These are phyloP conservation scores for Trichopus zeylanicus DNA, from an alignment of 116 monocot genomes.

Conservation along the genomic window DNA sequence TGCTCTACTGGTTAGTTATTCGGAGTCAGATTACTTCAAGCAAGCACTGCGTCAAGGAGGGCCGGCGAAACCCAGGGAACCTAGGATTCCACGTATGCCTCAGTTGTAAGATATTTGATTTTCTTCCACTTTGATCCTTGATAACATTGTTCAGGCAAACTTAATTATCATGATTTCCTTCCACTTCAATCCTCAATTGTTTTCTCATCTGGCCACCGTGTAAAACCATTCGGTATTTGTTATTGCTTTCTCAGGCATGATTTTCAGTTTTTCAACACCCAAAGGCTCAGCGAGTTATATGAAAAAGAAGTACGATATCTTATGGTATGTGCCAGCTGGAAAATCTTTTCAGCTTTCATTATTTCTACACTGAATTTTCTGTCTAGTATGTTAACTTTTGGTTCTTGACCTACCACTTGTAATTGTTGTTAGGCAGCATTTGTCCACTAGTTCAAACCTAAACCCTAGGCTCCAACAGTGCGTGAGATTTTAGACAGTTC, in stretches of 20 bases:
- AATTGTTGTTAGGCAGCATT: no score
- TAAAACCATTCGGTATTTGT: neutral
- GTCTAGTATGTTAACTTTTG: neutral
- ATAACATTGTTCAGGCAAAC: no score
- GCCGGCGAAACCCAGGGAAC: constrained; percentile 79
- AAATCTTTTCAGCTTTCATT: neutral
- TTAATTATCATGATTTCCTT: neutral
- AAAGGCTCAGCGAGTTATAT: constrained; percentile 79
- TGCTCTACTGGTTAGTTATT: constrained; percentile 47
- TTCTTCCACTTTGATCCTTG: neutral
- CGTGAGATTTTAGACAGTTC: no score
- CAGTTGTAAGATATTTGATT: constrained; percentile 53
- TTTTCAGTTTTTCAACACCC: constrained; percentile 96
- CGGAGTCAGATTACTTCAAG: constrained; percentile 94
- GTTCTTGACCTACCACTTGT: neutral
- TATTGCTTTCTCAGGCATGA: constrained; percentile 64
- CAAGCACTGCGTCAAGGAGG: constrained; percentile 92
- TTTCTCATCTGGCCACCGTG: neutral
- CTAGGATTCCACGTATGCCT: constrained; percentile 92
- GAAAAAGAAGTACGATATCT: constrained; percentile 97
- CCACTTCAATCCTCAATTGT: neutral
- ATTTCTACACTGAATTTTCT: neutral
- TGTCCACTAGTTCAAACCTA: no score
- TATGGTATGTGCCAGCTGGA: constrained; percentile 40
- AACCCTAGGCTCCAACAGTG: no score